Percentiles rank a stretch among this genome's conserved stretches.
Conservation (phyloP, 495 filamentous ascomycete genomes). For the Thozetella sp. region DNA sequence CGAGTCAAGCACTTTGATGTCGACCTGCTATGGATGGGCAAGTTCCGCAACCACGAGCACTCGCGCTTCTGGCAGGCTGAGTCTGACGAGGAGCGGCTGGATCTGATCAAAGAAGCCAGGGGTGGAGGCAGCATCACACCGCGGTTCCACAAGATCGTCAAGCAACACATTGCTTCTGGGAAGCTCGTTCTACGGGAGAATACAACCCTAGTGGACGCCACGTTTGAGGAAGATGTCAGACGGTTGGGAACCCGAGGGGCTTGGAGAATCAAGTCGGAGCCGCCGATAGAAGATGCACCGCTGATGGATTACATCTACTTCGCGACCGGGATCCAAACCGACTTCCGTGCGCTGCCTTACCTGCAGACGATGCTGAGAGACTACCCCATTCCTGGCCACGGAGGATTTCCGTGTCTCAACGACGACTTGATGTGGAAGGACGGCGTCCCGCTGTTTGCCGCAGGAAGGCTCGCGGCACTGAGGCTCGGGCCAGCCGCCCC, state of each 20-base stretch:
- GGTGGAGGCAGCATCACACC: constrained; percentile 66
- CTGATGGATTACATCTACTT: constrained; percentile 66
- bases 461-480: constrained; percentile 58
- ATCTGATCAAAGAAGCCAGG: constrained; percentile 56
- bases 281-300: constrained; percentile 48
- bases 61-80: constrained; percentile 65
- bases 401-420: constrained; percentile 62
- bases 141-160: constrained; percentile 54
- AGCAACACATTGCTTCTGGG: constrained; percentile 42
- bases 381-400: constrained; percentile 52
- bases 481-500: constrained; percentile 61
- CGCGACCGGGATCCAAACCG: constrained; percentile 57
- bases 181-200: constrained; percentile 49
- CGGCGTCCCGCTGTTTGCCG: constrained; percentile 62
- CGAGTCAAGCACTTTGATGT: constrained; percentile 69
- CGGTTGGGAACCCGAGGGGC: background rate
- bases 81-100: constrained; percentile 57
- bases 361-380: constrained; percentile 50
- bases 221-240: constrained; percentile 1
- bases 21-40: constrained; percentile 65
- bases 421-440: constrained; percentile 64
- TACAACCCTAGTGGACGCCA: constrained; percentile 40
- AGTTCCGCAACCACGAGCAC: constrained; percentile 66
- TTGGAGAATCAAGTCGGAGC: constrained; percentile 52
- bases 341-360: constrained; percentile 51